Evolutionary conservation across 1,284 basidiomycete genomes (phyloP), one percentile per base, ranked within the genome.

Genomic region (Irpex sp.): DNA sequence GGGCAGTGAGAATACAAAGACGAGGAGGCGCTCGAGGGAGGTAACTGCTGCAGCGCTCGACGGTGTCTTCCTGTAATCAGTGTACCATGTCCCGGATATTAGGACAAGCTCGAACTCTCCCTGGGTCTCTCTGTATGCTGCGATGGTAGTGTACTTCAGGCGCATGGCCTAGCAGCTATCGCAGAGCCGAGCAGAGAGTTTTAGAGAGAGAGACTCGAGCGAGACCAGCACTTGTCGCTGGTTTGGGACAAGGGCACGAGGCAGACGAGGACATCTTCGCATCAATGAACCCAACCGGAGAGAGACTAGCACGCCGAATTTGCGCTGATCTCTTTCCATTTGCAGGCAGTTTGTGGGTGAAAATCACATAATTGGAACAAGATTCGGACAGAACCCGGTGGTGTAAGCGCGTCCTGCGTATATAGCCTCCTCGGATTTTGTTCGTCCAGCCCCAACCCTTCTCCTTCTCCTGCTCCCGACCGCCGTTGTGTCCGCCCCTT

Each of bases 391-490:
- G 13, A 56, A 34, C 5, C 13, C 34, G 54, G 26, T 11, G 34
- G 54, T 8, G n/a, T 34, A 44, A 26, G 26, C 55, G 55, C 55
- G 26, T n/a, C 26, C 8, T 38, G 67, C 66, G 64, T 70, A 70
- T 69, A 69, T 70, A 70, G 66, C 49, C 65, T 69, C 70, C 61
- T 51, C 15, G 61, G 37, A 54, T 61, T 52, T 49, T 59, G 61
- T 76, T 73, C 70, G 75, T 69, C 63, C 71, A 71, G 67, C 67
- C 68, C 69, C 67, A 67, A 69, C 70, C 70, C 65, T 67, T 66
- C 59, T 67, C 68, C 70, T 67, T 70, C 73, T 71, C 74, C 71
- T 75, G 71, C 68, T 69, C 73, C 71, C 73, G 71, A 73, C 71
- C 72, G 71, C 70, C 71, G 71, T 73, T 36, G 26, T 44, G 26